phyloP scores from a whole-genome alignment of 495 filamentous ascomycete species.

The Penicillium taxi region DNA sequence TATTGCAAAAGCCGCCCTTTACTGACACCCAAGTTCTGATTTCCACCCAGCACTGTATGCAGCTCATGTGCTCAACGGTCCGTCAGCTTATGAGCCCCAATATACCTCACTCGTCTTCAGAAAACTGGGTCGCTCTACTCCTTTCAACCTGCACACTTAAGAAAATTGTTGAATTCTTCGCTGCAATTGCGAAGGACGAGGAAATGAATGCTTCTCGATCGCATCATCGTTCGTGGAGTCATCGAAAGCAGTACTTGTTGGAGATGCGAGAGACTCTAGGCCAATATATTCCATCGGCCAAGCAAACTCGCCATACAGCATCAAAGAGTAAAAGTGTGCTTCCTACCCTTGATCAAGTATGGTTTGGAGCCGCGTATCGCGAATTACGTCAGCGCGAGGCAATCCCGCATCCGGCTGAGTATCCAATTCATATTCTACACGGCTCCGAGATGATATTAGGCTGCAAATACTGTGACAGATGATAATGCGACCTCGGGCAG shows the following conservation, averaged over 20 bases:
- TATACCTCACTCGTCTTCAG: conserved; percentile 16
- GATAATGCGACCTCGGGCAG: conserved; percentile 1
- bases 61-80: conserved; percentile 20
- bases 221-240: conserved; percentile 14
- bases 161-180: conserved; percentile 19
- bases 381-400: conserved; percentile 19
- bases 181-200: conserved; percentile 15
- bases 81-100: conserved; percentile 24
- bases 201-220: conserved; percentile 1
- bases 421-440: conserved; percentile 17
- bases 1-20: conserved; percentile 23
- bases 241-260: conserved; percentile 23
- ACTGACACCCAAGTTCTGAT: conserved; percentile 18
- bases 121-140: conserved; percentile 24
- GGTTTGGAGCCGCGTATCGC: conserved; percentile 22
- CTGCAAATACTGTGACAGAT: conserved; percentile 19
- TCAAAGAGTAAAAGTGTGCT: background rate
- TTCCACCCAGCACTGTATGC: conserved; percentile 24
- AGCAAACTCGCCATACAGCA: background rate
- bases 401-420: conserved; percentile 20
- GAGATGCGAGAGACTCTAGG: conserved; percentile 19
- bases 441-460: conserved; percentile 11
- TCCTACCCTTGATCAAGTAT: conserved; percentile 17
- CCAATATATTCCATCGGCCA: conserved; percentile 11
- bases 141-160: conserved; percentile 24